A percentile compares a stretch with the other conserved stretches of the same genome.
phyloP scores from a whole-genome alignment of 164 flowering plant species.

The Magnolia officinalis region DNA sequence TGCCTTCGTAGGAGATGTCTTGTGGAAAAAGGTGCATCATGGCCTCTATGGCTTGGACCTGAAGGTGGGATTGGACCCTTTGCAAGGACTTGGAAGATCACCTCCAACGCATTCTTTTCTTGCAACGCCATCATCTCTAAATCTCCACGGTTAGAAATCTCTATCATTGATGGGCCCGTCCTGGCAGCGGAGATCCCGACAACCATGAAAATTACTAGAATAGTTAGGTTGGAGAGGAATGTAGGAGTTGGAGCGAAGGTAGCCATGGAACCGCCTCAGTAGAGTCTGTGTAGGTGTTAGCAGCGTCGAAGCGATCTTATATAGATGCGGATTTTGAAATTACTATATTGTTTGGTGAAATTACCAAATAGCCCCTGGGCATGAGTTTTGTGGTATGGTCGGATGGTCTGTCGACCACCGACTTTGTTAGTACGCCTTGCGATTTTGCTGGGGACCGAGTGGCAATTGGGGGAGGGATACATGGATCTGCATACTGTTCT shows the following conservation, averaged over 20 bases:
- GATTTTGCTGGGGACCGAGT: no score
- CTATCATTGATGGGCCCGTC: not conserved
- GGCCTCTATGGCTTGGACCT: conserved; percentile 30
- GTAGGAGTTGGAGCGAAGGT: not conserved
- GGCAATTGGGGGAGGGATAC: no score
- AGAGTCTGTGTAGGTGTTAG: not conserved
- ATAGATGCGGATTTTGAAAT: not conserved
- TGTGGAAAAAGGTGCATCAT: conserved; percentile 4
- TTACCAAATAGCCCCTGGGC: not conserved
- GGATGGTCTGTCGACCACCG: no score
- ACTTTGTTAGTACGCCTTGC: no score
- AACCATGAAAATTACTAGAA: conserved; percentile 8
- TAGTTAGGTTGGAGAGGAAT: conserved; percentile 1
- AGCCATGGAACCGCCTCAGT: conserved; percentile 2
- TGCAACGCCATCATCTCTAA: not conserved
- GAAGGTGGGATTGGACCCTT: conserved; percentile 20
- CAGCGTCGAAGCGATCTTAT: not conserved
- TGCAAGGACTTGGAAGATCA: not conserved
- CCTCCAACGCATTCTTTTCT: not conserved
- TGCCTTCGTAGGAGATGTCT: conserved; percentile 18
- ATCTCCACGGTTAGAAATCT: not conserved
- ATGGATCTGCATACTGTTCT: no score
- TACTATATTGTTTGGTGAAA: not conserved
- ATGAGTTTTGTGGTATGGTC: no score
- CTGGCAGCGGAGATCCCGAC: conserved; percentile 1